Conservation (phyloP, 73 alveolate species). For the Stentor roeselii region DNA sequence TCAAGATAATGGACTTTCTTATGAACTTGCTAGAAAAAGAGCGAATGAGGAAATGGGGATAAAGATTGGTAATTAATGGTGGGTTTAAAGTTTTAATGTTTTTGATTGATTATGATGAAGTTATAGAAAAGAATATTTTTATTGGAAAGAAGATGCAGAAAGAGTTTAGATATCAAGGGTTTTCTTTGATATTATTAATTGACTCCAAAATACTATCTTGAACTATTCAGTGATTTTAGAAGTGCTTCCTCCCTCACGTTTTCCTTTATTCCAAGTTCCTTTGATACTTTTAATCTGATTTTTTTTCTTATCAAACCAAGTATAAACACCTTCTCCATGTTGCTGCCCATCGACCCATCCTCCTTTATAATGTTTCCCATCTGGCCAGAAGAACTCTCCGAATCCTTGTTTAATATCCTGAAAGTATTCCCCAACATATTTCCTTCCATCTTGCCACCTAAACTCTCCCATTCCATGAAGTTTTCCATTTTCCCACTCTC, state of each 20-base stretch:
- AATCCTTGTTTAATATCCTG: background rate
- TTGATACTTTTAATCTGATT: no score
- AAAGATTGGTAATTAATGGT: no score
- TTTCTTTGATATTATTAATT: no score
- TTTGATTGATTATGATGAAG: no score
- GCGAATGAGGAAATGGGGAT: no score
- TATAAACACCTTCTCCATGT: constrained; percentile 19
- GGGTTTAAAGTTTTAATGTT: no score
- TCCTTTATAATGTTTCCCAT: constrained; percentile 27
- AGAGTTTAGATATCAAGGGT: no score
- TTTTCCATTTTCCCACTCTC: constrained; percentile 12
- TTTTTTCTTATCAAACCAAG: background rate
- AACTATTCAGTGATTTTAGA: background rate
- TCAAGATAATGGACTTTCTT: background rate
- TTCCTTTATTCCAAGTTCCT: constrained; percentile 19
- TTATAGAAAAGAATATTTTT: no score
- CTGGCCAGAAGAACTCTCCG: constrained; percentile 19
- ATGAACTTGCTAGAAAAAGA: constrained; percentile 8
- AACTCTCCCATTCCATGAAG: constrained; percentile 22
- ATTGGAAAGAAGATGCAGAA: no score
- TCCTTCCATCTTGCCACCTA: constrained; percentile 25
- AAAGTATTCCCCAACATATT: background rate
- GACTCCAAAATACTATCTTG: no score
- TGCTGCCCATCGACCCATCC: constrained; percentile 45
- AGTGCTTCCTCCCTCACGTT: background rate